Evolutionary conservation across 257 asterid species (phyloP).

Genomic region (Handroanthus guayacan): DNA sequence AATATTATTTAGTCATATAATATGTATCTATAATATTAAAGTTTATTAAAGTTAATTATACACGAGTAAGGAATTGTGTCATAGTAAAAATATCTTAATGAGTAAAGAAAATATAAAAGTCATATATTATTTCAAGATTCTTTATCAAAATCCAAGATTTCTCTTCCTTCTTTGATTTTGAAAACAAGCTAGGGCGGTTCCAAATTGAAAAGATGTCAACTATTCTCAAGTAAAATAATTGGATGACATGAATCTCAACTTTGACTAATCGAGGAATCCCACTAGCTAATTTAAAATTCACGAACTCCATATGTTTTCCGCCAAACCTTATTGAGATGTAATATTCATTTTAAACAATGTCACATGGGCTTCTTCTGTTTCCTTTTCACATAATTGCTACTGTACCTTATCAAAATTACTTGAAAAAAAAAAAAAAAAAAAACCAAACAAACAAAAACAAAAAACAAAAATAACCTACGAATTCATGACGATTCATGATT

Average conservation of each 20-base stretch:
- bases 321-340: not conserved
- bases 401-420: slow-evolving; percentile 6
- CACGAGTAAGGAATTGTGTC: too few relatives aligned
- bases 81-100: too few relatives aligned
- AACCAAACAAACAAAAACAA: not conserved
- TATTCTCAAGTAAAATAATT: not conserved
- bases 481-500: not conserved
- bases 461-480: too few relatives aligned
- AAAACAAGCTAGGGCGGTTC: not conserved
- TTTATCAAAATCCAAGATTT: not conserved
- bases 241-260: slow-evolving; percentile 1
- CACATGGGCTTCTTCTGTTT: slow-evolving; percentile 18
- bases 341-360: not conserved
- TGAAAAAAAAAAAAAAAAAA: too few relatives aligned
- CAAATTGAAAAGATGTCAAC: not conserved
- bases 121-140: too few relatives aligned
- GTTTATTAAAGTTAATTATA: too few relatives aligned
- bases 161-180: not conserved
- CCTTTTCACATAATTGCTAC: slow-evolving; percentile 25
- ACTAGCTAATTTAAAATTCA: slow-evolving; percentile 16
- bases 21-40: too few relatives aligned
- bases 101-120: too few relatives aligned
- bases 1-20: too few relatives aligned
- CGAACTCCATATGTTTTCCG: not conserved
- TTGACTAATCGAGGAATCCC: slow-evolving; percentile 22